A percentile compares a stretch with the other conserved stretches of the same genome.
These are phyloP conservation scores for Hibiscus mutabilis DNA, from an alignment of 345 rosid genomes.

Conservation along the genomic window DNA sequence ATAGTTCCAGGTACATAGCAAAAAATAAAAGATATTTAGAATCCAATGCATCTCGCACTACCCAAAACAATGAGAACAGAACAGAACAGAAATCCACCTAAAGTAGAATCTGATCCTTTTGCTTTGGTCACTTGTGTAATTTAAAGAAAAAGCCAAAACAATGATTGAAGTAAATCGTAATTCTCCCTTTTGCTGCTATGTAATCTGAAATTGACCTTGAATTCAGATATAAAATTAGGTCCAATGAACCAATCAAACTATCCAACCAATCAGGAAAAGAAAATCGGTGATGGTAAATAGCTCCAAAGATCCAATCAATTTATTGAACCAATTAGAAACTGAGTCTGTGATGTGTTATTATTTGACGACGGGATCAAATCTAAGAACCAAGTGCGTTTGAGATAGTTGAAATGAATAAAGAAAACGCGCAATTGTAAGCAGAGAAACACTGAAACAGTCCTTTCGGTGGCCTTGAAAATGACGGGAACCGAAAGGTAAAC, in stretches of 20 bases:
- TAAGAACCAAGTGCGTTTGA: background rate
- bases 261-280: background rate
- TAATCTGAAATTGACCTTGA: no score
- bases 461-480: background rate
- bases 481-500: background rate
- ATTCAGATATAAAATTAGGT: no score
- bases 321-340: background rate
- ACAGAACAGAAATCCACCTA: background rate
- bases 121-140: background rate
- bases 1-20: no score
- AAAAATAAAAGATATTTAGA: no score
- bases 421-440: background rate
- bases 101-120: background rate
- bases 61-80: background rate
- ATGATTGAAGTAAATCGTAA: background rate
- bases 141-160: background rate
- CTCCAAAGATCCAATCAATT: conserved; percentile 4
- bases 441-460: background rate
- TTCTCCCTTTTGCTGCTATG: background rate
- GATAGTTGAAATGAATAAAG: background rate
- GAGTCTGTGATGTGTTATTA: background rate
- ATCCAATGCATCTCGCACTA: background rate
- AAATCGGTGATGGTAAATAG: background rate
- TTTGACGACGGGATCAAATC: background rate
- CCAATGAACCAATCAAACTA: background rate